phyloP scores from a whole-genome alignment of 2,329 filamentous ascomycete genomes.

The Scedosporium apiospermum region DNA sequence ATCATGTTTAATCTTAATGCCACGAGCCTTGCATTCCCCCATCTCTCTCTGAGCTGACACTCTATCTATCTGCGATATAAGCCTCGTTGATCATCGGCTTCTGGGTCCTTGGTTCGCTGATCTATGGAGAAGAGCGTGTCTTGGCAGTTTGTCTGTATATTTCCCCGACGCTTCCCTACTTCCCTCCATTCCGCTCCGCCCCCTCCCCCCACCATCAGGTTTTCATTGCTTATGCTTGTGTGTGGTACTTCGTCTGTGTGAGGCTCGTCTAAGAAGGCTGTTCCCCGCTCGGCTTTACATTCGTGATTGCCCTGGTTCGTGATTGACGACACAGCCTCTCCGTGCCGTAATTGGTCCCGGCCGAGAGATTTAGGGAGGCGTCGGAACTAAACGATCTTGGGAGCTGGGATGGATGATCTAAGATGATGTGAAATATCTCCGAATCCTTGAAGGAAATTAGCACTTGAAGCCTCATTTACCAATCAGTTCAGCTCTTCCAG shows the following conservation, averaged over 20 bases:
- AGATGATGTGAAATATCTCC: not conserved
- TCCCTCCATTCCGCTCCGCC: not conserved
- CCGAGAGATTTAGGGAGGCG: not conserved
- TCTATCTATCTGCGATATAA: not conserved
- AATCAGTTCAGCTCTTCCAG: not conserved
- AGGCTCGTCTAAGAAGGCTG: not conserved
- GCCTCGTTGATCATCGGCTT: conserved; percentile 4
- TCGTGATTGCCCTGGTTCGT: not conserved
- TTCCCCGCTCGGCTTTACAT: not conserved
- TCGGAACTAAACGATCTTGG: not conserved
- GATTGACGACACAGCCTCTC: conserved; percentile 3
- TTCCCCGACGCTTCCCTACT: not conserved
- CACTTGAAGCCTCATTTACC: not conserved
- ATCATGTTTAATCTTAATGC: not conserved
- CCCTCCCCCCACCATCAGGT: not conserved
- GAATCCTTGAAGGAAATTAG: not conserved
- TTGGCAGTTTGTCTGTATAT: not conserved
- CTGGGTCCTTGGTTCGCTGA: conserved; percentile 1
- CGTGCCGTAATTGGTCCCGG: not conserved
- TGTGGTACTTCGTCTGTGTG: not conserved
- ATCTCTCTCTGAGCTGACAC: not conserved
- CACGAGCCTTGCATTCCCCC: not conserved
- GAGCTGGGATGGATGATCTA: not conserved
- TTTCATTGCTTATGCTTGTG: not conserved
- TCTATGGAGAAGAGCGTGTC: not conserved